phyloP scores from a whole-genome alignment of 2,329 filamentous ascomycete species.

The Metarhizium guizhouense region DNA sequence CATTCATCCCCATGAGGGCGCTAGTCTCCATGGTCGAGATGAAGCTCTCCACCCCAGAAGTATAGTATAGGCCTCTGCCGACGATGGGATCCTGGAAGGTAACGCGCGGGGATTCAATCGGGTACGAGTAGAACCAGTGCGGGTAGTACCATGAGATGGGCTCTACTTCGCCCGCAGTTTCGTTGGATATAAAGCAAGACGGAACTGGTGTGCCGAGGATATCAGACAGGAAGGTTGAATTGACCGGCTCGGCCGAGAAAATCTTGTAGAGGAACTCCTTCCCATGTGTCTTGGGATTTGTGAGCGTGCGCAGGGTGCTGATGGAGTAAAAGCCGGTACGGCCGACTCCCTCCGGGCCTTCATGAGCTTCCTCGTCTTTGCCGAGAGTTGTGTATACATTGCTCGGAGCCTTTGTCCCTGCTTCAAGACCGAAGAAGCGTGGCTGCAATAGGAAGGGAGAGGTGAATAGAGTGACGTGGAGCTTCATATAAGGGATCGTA shows the following conservation, averaged over 20 bases:
- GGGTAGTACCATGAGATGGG: slow-evolving; percentile 69
- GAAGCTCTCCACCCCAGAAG: slow-evolving; percentile 77
- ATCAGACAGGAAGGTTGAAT: slow-evolving; percentile 40
- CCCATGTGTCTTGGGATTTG: slow-evolving; percentile 48
- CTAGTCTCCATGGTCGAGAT: slow-evolving; percentile 98
- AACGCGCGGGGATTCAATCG: slow-evolving; percentile 71
- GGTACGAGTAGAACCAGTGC: slow-evolving; percentile 77
- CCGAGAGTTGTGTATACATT: slow-evolving; percentile 77
- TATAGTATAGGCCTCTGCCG: slow-evolving; percentile 59
- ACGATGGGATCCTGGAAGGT: slow-evolving; percentile 78
- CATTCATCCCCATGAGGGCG: slow-evolving; percentile 81
- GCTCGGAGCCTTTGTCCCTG: slow-evolving; percentile 53
- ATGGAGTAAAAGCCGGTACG: slow-evolving; percentile 78
- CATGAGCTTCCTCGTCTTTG: slow-evolving; percentile 40
- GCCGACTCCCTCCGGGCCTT: slow-evolving; percentile 53
- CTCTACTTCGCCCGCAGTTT: slow-evolving; percentile 25
- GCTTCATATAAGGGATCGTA: slow-evolving; percentile 70
- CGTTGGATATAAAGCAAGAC: slow-evolving; percentile 26
- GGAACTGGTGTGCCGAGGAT: slow-evolving; percentile 42
- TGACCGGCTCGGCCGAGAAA: slow-evolving; percentile 48
- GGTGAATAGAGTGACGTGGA: slow-evolving; percentile 86
- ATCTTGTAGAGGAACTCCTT: slow-evolving; percentile 57
- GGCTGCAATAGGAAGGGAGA: slow-evolving; percentile 66
- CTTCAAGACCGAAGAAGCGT: slow-evolving; percentile 59
- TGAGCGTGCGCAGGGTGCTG: slow-evolving; percentile 57